Evolutionary conservation across 208 protist species (phyloP).

Genomic region (Strigomonas culicis): DNA sequence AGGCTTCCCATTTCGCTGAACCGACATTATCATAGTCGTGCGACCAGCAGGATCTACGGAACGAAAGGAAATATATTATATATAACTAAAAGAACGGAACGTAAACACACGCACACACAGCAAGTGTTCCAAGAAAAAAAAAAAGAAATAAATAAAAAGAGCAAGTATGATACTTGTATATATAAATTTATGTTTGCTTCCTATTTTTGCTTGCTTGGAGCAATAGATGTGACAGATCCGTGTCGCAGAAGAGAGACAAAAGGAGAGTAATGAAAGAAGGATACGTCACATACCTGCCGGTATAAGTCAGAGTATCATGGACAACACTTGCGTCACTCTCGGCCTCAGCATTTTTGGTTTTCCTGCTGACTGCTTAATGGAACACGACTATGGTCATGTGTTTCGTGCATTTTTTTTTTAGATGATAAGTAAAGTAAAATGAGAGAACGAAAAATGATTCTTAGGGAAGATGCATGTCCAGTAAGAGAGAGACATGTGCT

Average conservation of each 20-base stretch:
- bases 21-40: no score
- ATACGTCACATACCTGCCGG: no score
- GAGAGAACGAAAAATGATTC: background rate
- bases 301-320: no score
- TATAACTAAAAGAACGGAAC: background rate
- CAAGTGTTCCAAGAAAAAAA: background rate
- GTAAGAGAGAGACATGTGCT: conserved; percentile 8
- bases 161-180: background rate
- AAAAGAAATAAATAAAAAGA: background rate
- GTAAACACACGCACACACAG: background rate
- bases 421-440: background rate
- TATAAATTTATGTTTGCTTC: background rate
- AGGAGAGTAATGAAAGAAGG: background rate
- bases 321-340: no score
- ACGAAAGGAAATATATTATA: background rate
- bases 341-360: no score
- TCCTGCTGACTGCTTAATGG: no score
- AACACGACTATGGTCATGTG: no score
- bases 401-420: conserved; percentile 13
- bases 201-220: no score
- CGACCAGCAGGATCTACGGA: background rate
- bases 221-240: no score
- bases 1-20: no score
- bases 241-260: background rate
- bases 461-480: background rate